A percentile compares a stretch with the other conserved stretches of the same genome.
phyloP scores from a whole-genome alignment of 2,329 filamentous ascomycete species.

The Trichoderma arundinaceum region DNA sequence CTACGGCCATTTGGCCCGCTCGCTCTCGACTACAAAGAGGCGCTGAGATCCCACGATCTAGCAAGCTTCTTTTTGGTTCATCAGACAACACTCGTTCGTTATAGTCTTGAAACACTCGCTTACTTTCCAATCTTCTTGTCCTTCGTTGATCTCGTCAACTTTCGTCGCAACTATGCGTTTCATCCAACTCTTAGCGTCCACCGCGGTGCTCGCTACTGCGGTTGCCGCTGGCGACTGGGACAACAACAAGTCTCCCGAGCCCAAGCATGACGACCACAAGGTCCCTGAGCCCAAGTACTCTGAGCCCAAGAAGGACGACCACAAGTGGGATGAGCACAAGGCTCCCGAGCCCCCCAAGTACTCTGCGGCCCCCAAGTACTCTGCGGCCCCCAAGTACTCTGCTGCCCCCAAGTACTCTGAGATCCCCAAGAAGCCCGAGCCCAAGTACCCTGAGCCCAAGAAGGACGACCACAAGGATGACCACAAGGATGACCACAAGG shows the following conservation, averaged over 20 bases:
- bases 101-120: slow-evolving; percentile 16
- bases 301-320: neutral
- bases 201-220: slow-evolving; percentile 43
- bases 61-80: neutral
- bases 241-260: neutral
- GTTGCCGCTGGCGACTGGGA: slow-evolving; percentile 40
- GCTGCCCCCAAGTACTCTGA: too few relatives aligned
- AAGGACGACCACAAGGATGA: neutral
- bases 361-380: too few relatives aligned
- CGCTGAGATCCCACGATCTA: slow-evolving; percentile 28
- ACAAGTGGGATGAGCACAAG: neutral
- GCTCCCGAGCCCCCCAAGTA: neutral
- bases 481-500: neutral
- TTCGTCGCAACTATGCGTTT: slow-evolving; percentile 45
- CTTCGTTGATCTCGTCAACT: slow-evolving; percentile 28
- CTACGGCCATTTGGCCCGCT: slow-evolving; percentile 14
- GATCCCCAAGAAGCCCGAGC: too few relatives aligned
- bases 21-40: slow-evolving; percentile 33
- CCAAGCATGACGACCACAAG: neutral
- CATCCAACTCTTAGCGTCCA: slow-evolving; percentile 42
- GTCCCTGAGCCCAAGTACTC: neutral
- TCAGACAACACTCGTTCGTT: slow-evolving; percentile 20
- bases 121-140: slow-evolving; percentile 27
- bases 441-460: slow-evolving; percentile 1
- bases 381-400: too few relatives aligned